Percentiles rank a stretch among this genome's conserved stretches.
Evolutionary conservation across 2,329 filamentous ascomycete species (phyloP).

Genomic region (Colletotrichum chrysophilum): DNA sequence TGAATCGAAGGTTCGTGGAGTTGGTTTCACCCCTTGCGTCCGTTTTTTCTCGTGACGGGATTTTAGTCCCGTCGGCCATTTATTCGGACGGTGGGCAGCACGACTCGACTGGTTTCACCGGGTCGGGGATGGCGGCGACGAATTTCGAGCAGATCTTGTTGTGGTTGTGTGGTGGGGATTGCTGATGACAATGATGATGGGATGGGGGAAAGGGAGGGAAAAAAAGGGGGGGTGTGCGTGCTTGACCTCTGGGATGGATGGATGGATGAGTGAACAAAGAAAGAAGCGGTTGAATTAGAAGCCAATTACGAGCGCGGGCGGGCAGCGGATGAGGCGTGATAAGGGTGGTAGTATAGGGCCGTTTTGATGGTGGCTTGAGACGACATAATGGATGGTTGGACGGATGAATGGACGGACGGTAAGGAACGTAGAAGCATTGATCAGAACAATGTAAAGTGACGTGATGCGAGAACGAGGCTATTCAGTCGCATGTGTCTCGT

Average conservation of each 20-base stretch:
- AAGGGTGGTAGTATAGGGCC: background rate
- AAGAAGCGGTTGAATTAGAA: background rate
- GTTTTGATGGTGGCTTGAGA: background rate
- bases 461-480: conserved; percentile 5
- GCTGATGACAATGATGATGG: background rate
- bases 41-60: background rate
- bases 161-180: background rate
- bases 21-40: conserved; percentile 14
- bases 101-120: conserved; percentile 17
- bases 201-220: background rate
- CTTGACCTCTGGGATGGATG: background rate
- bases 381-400: background rate
- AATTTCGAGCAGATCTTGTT: background rate
- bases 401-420: background rate
- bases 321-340: background rate
- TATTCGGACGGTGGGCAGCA: conserved; percentile 8
- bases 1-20: conserved; percentile 15
- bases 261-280: background rate
- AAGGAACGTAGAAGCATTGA: background rate
- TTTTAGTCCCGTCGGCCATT: background rate
- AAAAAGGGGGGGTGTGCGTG: background rate
- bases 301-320: background rate
- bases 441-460: background rate
- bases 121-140: background rate
- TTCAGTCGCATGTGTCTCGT: background rate